These are phyloP conservation scores for Leavenworthia alabamica DNA, from an alignment of 345 rosid species.

Conservation along the genomic window DNA sequence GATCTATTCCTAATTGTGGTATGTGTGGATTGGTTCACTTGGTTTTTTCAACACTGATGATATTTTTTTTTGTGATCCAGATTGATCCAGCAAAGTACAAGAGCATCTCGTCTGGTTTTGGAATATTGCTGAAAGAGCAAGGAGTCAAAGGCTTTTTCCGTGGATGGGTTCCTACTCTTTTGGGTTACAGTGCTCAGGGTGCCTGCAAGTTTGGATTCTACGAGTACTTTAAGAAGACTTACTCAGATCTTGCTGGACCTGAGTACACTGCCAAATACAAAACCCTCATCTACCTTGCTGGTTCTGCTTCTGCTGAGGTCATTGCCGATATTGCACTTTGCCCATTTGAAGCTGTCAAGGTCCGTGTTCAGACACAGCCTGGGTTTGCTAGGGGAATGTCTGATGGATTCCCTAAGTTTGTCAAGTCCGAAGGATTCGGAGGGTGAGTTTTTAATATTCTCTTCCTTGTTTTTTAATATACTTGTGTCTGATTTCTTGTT, in stretches of 20 bases:
- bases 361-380: constrained; percentile 98
- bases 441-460: constrained; percentile 53
- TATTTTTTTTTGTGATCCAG: constrained; percentile 34
- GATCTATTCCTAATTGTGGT: background rate
- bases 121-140: constrained; percentile 81
- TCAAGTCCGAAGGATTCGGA: constrained; percentile 73
- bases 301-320: constrained; percentile 96
- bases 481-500: background rate
- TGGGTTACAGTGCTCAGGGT: constrained; percentile 98
- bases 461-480: background rate
- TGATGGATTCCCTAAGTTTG: constrained; percentile 94
- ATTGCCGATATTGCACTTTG: constrained; percentile 92
- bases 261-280: constrained; percentile 76
- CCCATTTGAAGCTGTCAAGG: constrained; percentile 99
- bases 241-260: constrained; percentile 92
- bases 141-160: constrained; percentile 88
- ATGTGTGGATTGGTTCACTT: constrained; percentile 1
- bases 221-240: constrained; percentile 91
- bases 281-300: constrained; percentile 95
- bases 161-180: constrained; percentile 96
- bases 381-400: constrained; percentile 91
- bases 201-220: constrained; percentile 99
- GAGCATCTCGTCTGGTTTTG: constrained; percentile 87
- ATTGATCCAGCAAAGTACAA: constrained; percentile 95
- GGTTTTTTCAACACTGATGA: background rate